phyloP scores from a whole-genome alignment of 768 basidiomycete species.

The Boletus vermiculosoides region DNA sequence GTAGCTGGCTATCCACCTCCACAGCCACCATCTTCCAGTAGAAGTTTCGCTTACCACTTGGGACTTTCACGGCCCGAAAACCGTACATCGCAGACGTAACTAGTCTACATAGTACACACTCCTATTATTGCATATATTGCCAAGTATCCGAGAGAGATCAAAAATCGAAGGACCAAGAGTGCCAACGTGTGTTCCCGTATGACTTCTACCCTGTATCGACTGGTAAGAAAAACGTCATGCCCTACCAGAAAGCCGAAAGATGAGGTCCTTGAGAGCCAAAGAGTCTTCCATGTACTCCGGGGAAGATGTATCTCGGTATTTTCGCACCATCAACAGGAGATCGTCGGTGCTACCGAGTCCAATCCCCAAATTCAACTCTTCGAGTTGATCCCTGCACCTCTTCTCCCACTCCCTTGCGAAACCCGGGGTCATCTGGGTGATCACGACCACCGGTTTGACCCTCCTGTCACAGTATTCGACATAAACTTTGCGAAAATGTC shows the following conservation, averaged over 20 bases:
- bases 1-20: not conserved
- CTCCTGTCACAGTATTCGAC: conserved; percentile 25
- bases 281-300: conserved; percentile 22
- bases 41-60: not conserved
- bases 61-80: not conserved
- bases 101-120: not conserved
- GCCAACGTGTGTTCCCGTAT: not conserved
- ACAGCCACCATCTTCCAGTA: not conserved
- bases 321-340: conserved; percentile 18
- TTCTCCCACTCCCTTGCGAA: conserved; percentile 16
- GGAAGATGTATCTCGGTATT: conserved; percentile 13
- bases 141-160: not conserved
- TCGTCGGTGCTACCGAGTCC: not conserved
- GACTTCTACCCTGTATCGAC: not conserved
- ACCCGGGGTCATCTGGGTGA: conserved; percentile 24
- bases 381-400: conserved; percentile 21
- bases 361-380: conserved; percentile 7
- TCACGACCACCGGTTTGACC: conserved; percentile 26
- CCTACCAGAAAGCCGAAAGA: conserved; percentile 16
- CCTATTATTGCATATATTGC: not conserved
- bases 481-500: conserved; percentile 27
- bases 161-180: not conserved
- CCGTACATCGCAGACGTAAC: not conserved
- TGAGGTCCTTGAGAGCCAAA: conserved; percentile 14
- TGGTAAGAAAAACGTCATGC: not conserved